Percentiles rank a stretch among this genome's conserved stretches.
Conservation (phyloP, 805 yeast genomes). For the Lipomyces starkeyi region DNA sequence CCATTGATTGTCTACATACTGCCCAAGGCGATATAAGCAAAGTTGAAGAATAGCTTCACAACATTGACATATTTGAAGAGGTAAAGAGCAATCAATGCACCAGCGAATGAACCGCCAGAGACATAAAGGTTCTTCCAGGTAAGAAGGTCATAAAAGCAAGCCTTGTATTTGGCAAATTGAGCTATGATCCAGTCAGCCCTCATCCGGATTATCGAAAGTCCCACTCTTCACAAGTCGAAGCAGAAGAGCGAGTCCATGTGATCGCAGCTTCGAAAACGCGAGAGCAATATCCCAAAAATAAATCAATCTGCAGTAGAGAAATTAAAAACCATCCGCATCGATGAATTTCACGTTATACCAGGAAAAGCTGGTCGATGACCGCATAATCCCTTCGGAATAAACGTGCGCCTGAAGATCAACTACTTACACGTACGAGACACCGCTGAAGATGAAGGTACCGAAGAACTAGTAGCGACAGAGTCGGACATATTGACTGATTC, state of each 20-base stretch:
- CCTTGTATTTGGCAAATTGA: slow-evolving; percentile 30
- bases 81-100: slow-evolving; percentile 7
- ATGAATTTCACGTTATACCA: neutral
- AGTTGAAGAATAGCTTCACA: slow-evolving; percentile 20
- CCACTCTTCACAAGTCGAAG: neutral
- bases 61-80: slow-evolving; percentile 23
- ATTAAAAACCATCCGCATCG: neutral
- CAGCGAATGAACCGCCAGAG: slow-evolving; percentile 28
- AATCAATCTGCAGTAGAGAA: neutral
- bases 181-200: neutral
- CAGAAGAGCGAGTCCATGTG: neutral
- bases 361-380: neutral
- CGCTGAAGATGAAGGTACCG: neutral
- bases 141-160: slow-evolving; percentile 14
- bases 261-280: neutral
- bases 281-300: neutral
- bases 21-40: slow-evolving; percentile 27
- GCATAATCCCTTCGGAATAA: neutral
- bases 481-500: slow-evolving; percentile 4
- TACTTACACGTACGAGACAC: slow-evolving; percentile 3
- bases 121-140: slow-evolving; percentile 28
- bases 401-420: neutral
- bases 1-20: slow-evolving; percentile 19
- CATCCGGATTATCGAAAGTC: neutral
- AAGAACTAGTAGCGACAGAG: neutral